A percentile compares a stretch with the other conserved stretches of the same genome.
Evolutionary conservation across 768 basidiomycete species (phyloP).

Genomic region (Agaricus subrufescens): DNA sequence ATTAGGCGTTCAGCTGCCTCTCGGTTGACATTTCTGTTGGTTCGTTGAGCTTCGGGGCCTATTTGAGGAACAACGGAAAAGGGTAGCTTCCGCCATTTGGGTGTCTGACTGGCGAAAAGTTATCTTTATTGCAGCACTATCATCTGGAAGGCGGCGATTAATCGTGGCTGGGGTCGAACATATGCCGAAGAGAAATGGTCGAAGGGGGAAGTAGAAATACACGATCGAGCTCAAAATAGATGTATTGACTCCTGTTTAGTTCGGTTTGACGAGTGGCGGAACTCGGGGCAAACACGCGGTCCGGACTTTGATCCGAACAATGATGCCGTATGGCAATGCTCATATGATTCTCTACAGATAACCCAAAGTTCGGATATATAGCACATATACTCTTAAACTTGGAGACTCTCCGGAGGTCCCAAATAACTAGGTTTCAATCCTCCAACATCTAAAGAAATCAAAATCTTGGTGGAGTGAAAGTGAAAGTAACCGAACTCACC

Average conservation of each 20-base stretch:
- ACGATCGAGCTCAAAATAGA: background rate
- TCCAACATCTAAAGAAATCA: constrained; percentile 40
- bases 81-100: too few relatives aligned
- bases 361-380: too few relatives aligned
- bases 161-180: background rate
- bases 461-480: background rate
- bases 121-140: background rate
- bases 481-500: constrained; percentile 23
- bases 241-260: background rate
- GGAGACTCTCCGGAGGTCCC: constrained; percentile 57
- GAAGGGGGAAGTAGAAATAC: background rate
- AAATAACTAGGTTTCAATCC: constrained; percentile 51
- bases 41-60: too few relatives aligned
- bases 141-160: background rate
- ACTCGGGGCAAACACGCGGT: too few relatives aligned
- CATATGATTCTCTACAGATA: too few relatives aligned
- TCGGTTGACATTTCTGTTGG: too few relatives aligned
- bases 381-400: constrained; percentile 8
- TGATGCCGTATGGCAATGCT: too few relatives aligned
- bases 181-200: background rate
- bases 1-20: too few relatives aligned
- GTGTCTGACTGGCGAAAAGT: background rate
- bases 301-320: too few relatives aligned
- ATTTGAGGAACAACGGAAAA: too few relatives aligned
- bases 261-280: too few relatives aligned